These are phyloP conservation scores for Castanea crenata DNA, from an alignment of 306 rosid genomes.

Conservation along the genomic window DNA sequence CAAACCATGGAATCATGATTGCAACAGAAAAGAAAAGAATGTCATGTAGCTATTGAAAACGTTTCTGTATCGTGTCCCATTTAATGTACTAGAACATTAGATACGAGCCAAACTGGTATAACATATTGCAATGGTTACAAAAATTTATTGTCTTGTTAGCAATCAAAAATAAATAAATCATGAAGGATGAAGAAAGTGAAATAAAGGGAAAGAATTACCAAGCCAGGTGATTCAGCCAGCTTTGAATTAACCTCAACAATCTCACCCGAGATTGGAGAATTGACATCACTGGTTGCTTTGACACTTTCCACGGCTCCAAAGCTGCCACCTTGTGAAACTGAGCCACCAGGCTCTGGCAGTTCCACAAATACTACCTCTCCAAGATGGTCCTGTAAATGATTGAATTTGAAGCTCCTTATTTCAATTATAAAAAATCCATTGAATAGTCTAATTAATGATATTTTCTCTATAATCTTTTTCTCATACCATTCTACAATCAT, in stretches of 20 bases:
- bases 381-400: slow-evolving; percentile 68
- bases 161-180: too few species aligned
- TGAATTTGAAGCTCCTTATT: not conserved
- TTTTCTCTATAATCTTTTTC: not conserved
- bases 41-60: not conserved
- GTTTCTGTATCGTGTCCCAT: too few species aligned
- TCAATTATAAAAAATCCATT: not conserved
- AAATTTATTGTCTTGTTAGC: too few species aligned
- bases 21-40: not conserved
- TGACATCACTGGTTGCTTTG: slow-evolving; percentile 89
- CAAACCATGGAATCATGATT: too few species aligned
- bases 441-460: not conserved
- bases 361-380: slow-evolving; percentile 97
- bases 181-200: not conserved
- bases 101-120: too few species aligned
- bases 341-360: slow-evolving; percentile 65
- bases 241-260: slow-evolving; percentile 71
- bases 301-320: slow-evolving; percentile 99
- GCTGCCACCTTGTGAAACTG: slow-evolving; percentile 50
- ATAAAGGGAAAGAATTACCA: slow-evolving; percentile 45
- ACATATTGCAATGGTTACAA: too few species aligned
- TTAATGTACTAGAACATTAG: too few species aligned
- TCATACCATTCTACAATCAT: too few species aligned
- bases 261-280: slow-evolving; percentile 96
- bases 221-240: slow-evolving; percentile 69